These are phyloP conservation scores for Croton laevigatus DNA, from an alignment of 441 rosid genomes.

Conservation along the genomic window DNA sequence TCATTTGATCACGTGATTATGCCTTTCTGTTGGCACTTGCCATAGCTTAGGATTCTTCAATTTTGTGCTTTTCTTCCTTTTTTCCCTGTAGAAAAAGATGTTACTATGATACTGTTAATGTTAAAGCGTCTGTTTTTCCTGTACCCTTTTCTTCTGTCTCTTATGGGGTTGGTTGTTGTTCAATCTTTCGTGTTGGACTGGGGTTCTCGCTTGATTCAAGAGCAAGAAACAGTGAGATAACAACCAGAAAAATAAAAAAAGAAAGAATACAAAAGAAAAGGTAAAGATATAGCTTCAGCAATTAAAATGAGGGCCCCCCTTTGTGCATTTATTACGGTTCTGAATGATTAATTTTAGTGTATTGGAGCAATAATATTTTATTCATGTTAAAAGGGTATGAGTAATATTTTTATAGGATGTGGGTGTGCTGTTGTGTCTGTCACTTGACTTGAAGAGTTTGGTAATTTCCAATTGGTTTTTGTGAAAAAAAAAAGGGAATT, in stretches of 20 bases:
- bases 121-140: constrained; percentile 7
- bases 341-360: constrained; percentile 10
- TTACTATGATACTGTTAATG: not conserved
- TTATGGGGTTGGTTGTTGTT: constrained; percentile 8
- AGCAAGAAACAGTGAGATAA: constrained; percentile 25
- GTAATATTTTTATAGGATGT: constrained; percentile 5
- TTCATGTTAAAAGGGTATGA: too few species aligned
- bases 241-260: constrained; percentile 6
- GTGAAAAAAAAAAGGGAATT: not conserved
- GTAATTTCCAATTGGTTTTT: not conserved
- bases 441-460: not conserved
- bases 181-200: constrained; percentile 2
- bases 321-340: constrained; percentile 33
- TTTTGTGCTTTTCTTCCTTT: constrained; percentile 8
- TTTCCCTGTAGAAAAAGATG: constrained; percentile 5
- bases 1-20: constrained; percentile 52
- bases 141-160: constrained; percentile 20
- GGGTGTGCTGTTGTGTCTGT: not conserved
- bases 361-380: constrained; percentile 22
- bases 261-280: not conserved
- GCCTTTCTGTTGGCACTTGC: constrained; percentile 36
- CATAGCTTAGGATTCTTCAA: constrained; percentile 31
- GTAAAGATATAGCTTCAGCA: constrained; percentile 13
- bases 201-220: constrained; percentile 27
- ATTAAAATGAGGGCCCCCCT: constrained; percentile 42